Base-by-base conservation (phyloP, 1,284 basidiomycete species). In the Naganishia albida region DNA sequence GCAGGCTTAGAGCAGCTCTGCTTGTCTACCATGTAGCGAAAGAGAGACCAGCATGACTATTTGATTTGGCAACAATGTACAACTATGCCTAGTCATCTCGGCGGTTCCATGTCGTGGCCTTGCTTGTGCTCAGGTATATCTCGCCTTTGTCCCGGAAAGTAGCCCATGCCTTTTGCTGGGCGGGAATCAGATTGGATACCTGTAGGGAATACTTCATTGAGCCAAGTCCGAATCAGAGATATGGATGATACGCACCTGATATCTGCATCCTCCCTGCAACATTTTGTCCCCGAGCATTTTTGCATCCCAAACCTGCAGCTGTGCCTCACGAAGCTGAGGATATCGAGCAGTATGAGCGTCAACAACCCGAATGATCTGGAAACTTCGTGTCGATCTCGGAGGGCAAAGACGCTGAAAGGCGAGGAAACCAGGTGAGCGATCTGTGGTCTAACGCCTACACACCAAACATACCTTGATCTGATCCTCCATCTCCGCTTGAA, bases 241-340 rank as follows among this genome's bases (percentile, higher is more conserved):
- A 4, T 39, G 3, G 1, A 7, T 39, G 16, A 34, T 4, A 79
- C 82, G 68, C 66, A 89, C 91, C 70, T 88, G 72, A 74, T 89
- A 95, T 55, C 86, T 80, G 73, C 87, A 84, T 0, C 89, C 89
- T 30, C 84, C 82, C 39, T 82, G 78, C 70, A 94, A 85, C 2
- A 81, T 74, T 7, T 85, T 87, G 4, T 82, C 78, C 12, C 80
- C 80, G 34, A 89, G 71, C 10, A 79, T 80, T 4, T 86, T 78
- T 1, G 86, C 87, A 72, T 95, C 90, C 91, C 91, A 94, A 0
- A 93, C 84, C 0, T 88, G 93, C 54, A 96, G 71, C 73, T 91
- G 88, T 0, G 85, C 91, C 1, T 78, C 82, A 18, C 90, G 84
- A 64, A 46, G 80, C 4, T 83, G 80, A 16, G 83, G 83, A 67